These are phyloP conservation scores for Cyberlindnera euphorbiae DNA, from an alignment of 805 yeast genomes.

Conservation along the genomic window DNA sequence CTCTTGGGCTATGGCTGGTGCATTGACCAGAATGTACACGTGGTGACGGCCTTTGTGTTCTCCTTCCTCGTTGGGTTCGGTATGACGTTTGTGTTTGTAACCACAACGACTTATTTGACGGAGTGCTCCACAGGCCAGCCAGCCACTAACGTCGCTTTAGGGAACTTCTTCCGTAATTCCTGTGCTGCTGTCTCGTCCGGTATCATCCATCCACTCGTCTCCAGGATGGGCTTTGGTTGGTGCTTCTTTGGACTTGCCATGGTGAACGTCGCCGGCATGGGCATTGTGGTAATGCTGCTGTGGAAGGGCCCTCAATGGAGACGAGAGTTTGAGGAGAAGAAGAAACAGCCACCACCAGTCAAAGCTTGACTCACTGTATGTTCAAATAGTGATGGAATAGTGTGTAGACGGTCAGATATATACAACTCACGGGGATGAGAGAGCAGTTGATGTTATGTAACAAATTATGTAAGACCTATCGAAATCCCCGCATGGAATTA, in stretches of 20 bases:
- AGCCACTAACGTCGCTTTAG: conserved; percentile 49
- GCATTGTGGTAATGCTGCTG: conserved; percentile 13
- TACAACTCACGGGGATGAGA: too few relatives aligned
- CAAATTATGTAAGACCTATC: too few relatives aligned
- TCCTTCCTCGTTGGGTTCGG: conserved; percentile 47
- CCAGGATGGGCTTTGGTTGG: conserved; percentile 46
- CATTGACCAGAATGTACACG: conserved; percentile 33
- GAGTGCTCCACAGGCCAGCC: conserved; percentile 47
- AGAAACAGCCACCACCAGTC: too few relatives aligned
- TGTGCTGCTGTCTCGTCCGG: conserved; percentile 53
- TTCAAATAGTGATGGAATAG: too few relatives aligned
- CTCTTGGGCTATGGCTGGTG: conserved; percentile 52
- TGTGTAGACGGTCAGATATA: too few relatives aligned
- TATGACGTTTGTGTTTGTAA: conserved; percentile 50
- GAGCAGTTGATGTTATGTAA: too few relatives aligned
- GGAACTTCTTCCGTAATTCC: conserved; percentile 46
- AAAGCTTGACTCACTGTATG: background rate
- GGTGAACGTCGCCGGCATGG: conserved; percentile 24
- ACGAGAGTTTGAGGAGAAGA: conserved; percentile 10
- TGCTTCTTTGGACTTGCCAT: conserved; percentile 49
- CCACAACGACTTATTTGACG: conserved; percentile 48
- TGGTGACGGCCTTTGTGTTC: conserved; percentile 38
- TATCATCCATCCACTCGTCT: conserved; percentile 32
- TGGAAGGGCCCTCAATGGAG: conserved; percentile 20
- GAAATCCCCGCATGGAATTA: too few relatives aligned